Percentiles rank a stretch among this genome's conserved stretches.
Evolutionary conservation across 768 basidiomycete genomes (phyloP).

Genomic region (Mycena venus): DNA sequence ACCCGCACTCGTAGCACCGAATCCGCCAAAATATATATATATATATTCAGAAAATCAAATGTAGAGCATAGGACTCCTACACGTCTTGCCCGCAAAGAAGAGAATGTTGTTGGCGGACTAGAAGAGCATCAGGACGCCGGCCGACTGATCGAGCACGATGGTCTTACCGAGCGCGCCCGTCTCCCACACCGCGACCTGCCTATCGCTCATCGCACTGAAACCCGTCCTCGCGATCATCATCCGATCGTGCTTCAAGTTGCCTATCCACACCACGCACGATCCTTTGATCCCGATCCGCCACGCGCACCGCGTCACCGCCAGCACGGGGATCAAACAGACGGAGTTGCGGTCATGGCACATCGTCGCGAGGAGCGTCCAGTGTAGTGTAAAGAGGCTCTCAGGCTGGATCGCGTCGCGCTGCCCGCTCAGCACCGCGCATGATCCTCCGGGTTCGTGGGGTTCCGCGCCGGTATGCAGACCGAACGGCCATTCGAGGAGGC

Average conservation of each 20-base stretch:
- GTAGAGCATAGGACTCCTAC: background rate
- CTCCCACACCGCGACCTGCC: conserved; percentile 94
- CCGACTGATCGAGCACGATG: background rate
- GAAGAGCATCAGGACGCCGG: conserved; percentile 81
- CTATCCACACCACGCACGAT: conserved; percentile 92
- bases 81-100: conserved; percentile 56
- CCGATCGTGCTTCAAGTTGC: conserved; percentile 85
- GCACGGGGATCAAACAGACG: conserved; percentile 92
- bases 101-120: conserved; percentile 95
- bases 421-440: conserved; percentile 72
- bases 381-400: conserved; percentile 86
- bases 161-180: conserved; percentile 68
- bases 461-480: too few relatives aligned
- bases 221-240: conserved; percentile 97
- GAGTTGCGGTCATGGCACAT: conserved; percentile 95
- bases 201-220: conserved; percentile 96
- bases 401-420: conserved; percentile 93
- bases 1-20: conserved; percentile 95
- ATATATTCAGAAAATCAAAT: background rate
- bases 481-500: too few relatives aligned
- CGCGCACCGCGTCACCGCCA: conserved; percentile 84
- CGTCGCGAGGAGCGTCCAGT: conserved; percentile 88
- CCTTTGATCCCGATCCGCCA: conserved; percentile 93
- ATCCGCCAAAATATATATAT: conserved; percentile 62
- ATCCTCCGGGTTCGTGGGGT: conserved; percentile 81